Evolutionary conservation across 345 rosid genomes (phyloP).

Genomic region (Kernera saxatilis): DNA sequence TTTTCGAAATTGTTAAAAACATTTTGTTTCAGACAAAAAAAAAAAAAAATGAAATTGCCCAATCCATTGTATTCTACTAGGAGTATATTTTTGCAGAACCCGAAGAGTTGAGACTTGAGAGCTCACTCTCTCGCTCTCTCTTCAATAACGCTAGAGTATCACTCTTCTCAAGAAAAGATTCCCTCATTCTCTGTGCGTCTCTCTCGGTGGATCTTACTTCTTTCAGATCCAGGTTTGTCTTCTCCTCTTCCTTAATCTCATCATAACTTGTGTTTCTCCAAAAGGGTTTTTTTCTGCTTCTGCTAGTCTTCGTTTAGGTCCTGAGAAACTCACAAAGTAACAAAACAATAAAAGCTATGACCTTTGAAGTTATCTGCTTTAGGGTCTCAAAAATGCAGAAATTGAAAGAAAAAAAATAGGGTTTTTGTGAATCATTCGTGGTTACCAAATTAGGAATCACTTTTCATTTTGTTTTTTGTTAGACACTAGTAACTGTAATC

Average conservation of each 20-base stretch:
- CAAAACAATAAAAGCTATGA: background rate
- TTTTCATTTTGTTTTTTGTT: background rate
- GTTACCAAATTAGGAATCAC: conserved; percentile 8
- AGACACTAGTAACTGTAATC: conserved; percentile 1
- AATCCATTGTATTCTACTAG: conserved; percentile 23
- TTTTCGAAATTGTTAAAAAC: background rate
- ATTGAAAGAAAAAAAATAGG: background rate
- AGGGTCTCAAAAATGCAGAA: background rate
- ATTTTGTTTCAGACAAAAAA: background rate
- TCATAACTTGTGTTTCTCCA: background rate
- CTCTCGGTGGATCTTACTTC: conserved; percentile 8
- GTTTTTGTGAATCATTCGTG: background rate
- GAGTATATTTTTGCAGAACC: conserved; percentile 18
- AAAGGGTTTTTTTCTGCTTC: conserved; percentile 5
- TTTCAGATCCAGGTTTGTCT: conserved; percentile 62
- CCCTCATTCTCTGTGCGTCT: background rate
- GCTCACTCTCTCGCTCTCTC: conserved; percentile 20
- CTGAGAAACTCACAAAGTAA: background rate
- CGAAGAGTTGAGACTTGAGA: conserved; percentile 3
- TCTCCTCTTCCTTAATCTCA: background rate
- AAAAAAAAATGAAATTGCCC: background rate
- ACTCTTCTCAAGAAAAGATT: conserved; percentile 5
- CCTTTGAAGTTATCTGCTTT: conserved; percentile 10
- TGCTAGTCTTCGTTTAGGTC: conserved; percentile 14
- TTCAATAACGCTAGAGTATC: conserved; percentile 6